Evolutionary conservation across 169 alveolate species (phyloP).

Genomic region (Eimeria falciformis): DNA sequence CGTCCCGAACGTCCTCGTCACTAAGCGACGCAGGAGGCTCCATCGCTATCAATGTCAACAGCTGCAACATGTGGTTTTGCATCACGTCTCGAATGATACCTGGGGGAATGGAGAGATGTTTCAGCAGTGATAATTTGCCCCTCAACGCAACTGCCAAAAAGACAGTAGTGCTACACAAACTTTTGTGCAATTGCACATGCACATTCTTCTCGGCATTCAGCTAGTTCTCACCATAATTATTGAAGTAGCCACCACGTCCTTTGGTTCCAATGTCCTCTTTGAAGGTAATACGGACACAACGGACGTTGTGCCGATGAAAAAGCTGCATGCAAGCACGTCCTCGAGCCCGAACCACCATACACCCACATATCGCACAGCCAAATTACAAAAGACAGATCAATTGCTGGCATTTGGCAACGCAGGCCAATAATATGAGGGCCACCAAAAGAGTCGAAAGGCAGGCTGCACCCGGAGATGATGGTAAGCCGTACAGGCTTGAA

Average conservation of each 20-base stretch:
- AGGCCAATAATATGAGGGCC: not conserved
- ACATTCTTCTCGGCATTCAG: too few species aligned
- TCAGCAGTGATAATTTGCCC: not conserved
- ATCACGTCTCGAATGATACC: slow-evolving; percentile 85
- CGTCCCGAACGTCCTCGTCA: slow-evolving; percentile 83
- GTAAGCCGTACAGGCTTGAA: slow-evolving; percentile 73
- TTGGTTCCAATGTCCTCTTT: slow-evolving; percentile 78
- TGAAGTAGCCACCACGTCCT: slow-evolving; percentile 86
- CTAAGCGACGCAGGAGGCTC: slow-evolving; percentile 82
- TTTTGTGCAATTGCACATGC: too few species aligned
- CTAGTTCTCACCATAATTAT: slow-evolving; percentile 76
- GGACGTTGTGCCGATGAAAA: slow-evolving; percentile 81
- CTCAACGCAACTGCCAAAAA: too few species aligned
- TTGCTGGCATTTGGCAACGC: not conserved
- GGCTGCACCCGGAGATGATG: not conserved
- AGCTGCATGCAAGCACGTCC: slow-evolving; percentile 60
- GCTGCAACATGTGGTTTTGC: slow-evolving; percentile 86
- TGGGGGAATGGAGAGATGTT: not conserved
- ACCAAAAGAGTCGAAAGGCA: not conserved
- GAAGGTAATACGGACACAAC: slow-evolving; percentile 81
- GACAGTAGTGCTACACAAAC: too few species aligned
- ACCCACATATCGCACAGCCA: not conserved
- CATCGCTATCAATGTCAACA: slow-evolving; percentile 82
- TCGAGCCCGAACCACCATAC: not conserved
- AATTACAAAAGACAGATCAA: not conserved